Evolutionary conservation across 768 basidiomycete species (phyloP).

Genomic region (Lactarius vividus): DNA sequence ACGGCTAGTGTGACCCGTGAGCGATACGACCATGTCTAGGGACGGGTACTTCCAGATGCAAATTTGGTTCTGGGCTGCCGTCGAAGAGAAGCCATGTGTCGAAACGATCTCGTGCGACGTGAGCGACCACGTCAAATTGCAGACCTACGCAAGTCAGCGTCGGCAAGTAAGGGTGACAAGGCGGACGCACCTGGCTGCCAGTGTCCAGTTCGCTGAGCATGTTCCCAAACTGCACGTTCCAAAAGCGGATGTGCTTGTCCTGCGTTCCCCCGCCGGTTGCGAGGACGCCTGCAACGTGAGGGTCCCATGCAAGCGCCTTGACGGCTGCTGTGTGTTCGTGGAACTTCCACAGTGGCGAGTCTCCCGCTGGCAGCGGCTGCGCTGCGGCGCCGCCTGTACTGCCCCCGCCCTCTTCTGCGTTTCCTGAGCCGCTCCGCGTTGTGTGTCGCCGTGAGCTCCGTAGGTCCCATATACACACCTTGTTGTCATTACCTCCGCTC

Average conservation of each 20-base stretch:
- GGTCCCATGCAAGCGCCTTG: constrained; percentile 98
- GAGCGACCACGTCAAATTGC: constrained; percentile 94
- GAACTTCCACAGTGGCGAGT: constrained; percentile 86
- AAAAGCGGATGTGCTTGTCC: constrained; percentile 96
- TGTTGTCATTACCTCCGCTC: constrained; percentile 97
- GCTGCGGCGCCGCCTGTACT: constrained; percentile 29
- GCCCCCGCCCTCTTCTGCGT: constrained; percentile 31
- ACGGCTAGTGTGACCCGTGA: constrained; percentile 92
- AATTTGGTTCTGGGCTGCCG: constrained; percentile 93
- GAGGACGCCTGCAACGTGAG: constrained; percentile 85
- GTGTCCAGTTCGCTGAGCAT: constrained; percentile 90
- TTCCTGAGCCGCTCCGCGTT: constrained; percentile 29
- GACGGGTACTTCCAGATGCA: constrained; percentile 95
- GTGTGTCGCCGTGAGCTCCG: constrained; percentile 54
- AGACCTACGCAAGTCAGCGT: constrained; percentile 56
- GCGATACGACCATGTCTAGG: constrained; percentile 89
- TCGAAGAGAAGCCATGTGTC: constrained; percentile 94
- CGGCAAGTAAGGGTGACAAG: not conserved
- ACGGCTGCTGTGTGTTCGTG: constrained; percentile 97
- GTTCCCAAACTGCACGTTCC: constrained; percentile 87
- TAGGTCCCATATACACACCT: constrained; percentile 96
- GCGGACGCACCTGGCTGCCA: constrained; percentile 77
- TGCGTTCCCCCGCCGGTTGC: constrained; percentile 98
- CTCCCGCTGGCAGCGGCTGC: constrained; percentile 40
- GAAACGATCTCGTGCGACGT: constrained; percentile 98